These are phyloP conservation scores for Tulasnella sp. DNA, from an alignment of 768 basidiomycete species.

Conservation along the genomic window DNA sequence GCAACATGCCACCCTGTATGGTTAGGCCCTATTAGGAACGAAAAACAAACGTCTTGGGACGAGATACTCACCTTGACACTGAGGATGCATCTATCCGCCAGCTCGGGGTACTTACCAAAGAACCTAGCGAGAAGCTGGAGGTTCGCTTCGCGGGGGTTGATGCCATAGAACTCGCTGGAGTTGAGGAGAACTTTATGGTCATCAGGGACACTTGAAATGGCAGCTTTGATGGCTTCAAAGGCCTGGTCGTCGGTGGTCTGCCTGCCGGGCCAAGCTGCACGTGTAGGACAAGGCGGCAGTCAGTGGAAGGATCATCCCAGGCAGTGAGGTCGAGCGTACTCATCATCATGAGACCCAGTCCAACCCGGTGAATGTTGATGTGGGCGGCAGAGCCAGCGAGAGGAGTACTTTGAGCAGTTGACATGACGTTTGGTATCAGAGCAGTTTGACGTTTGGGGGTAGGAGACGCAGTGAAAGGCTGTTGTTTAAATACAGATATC, in stretches of 20 bases:
- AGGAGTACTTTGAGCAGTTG: no score
- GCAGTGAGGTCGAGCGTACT: not conserved
- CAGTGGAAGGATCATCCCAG: no score
- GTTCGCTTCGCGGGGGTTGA: conserved; percentile 23
- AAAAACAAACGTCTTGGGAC: not conserved
- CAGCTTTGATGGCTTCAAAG: conserved; percentile 48
- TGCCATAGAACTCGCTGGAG: conserved; percentile 34
- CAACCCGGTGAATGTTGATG: not conserved
- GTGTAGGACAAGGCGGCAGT: no score
- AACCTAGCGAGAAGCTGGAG: conserved; percentile 29
- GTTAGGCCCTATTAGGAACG: not conserved
- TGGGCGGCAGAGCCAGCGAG: no score
- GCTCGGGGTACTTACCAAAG: conserved; percentile 25
- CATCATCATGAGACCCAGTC: not conserved
- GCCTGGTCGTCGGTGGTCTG: conserved; percentile 43
- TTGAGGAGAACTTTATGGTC: conserved; percentile 41
- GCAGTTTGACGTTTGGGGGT: no score
- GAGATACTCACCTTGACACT: conserved; percentile 29
- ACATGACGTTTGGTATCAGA: no score
- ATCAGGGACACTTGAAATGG: conserved; percentile 32
- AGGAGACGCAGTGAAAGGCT: no score
- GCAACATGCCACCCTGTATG: conserved; percentile 13
- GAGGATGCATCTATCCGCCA: conserved; percentile 28
- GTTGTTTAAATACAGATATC: no score
- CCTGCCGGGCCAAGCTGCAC: conserved; percentile 32